These are phyloP conservation scores for Holtermannia corniformis DNA, from an alignment of 768 basidiomycete species.

Conservation along the genomic window DNA sequence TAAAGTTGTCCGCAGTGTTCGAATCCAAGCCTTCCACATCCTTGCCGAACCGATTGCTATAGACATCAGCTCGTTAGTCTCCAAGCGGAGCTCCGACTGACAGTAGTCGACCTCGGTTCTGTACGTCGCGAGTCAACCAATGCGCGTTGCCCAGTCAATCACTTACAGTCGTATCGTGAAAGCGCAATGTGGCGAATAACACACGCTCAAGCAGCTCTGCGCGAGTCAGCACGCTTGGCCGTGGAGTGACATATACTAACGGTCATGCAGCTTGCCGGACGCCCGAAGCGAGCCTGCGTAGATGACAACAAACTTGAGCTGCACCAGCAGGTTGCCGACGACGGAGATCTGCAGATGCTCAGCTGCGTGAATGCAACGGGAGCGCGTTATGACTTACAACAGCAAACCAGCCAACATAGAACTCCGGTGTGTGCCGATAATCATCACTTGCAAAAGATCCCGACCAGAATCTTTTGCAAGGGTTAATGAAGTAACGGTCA, in stretches of 20 bases:
- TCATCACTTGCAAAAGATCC: conserved; percentile 42
- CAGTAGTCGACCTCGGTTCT: conserved; percentile 57
- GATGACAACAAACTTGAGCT: conserved; percentile 46
- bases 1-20: conserved; percentile 63
- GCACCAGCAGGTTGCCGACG: conserved; percentile 48
- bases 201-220: conserved; percentile 67
- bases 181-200: conserved; percentile 77
- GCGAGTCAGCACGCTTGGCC: no score
- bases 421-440: conserved; percentile 45
- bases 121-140: not conserved
- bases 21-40: conserved; percentile 85
- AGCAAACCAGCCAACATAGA: conserved; percentile 66
- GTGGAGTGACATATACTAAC: no score
- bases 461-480: conserved; percentile 48
- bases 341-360: conserved; percentile 51
- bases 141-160: no score
- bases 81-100: not conserved
- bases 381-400: conserved; percentile 31
- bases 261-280: conserved; percentile 64
- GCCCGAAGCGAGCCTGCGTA: conserved; percentile 78
- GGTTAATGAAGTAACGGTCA: not conserved
- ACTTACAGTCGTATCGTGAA: conserved; percentile 68
- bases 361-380: conserved; percentile 37
- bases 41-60: conserved; percentile 46
- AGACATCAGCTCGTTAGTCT: no score